These are phyloP conservation scores for Stephanodiscus minutulus DNA, from an alignment of 108 stramenopile genomes.

Conservation along the genomic window DNA sequence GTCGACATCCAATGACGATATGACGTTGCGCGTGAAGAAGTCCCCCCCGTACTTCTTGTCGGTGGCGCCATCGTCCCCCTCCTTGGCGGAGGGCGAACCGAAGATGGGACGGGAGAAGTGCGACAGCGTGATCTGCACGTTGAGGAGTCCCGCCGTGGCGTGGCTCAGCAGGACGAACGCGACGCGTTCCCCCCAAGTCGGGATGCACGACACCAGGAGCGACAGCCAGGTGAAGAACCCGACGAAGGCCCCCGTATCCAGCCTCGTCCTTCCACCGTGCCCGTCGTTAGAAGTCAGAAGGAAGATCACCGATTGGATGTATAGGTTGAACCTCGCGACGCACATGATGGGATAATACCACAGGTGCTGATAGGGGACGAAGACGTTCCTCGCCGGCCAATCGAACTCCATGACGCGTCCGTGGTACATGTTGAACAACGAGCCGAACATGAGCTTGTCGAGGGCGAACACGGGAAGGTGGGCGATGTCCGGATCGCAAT, in stretches of 20 bases:
- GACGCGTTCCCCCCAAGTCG: constrained; percentile 51
- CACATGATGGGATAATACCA: constrained; percentile 92
- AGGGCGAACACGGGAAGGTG: constrained; percentile 90
- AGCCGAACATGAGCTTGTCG: constrained; percentile 63
- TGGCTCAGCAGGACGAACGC: constrained; percentile 77
- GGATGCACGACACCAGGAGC: constrained; percentile 48
- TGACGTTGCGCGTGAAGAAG: constrained; percentile 57
- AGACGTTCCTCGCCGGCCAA: constrained; percentile 56
- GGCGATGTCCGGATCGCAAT: constrained; percentile 95
- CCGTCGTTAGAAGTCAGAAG: constrained; percentile 38
- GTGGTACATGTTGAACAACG: constrained; percentile 71
- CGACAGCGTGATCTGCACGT: constrained; percentile 84
- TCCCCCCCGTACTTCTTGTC: constrained; percentile 47
- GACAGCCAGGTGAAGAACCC: constrained; percentile 69
- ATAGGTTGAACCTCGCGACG: constrained; percentile 85
- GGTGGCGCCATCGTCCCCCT: not conserved
- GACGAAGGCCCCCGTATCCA: constrained; percentile 60
- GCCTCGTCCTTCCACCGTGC: constrained; percentile 34
- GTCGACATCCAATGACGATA: constrained; percentile 80
- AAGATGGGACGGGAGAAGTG: constrained; percentile 75
- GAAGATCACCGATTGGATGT: constrained; percentile 67
- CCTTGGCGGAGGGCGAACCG: constrained; percentile 39
- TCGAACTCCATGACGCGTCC: constrained; percentile 65
- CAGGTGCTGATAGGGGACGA: constrained; percentile 85
- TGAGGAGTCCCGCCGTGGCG: constrained; percentile 81